Base-by-base conservation (phyloP, 495 filamentous ascomycete species). In the Penicillium lividum region DNA sequence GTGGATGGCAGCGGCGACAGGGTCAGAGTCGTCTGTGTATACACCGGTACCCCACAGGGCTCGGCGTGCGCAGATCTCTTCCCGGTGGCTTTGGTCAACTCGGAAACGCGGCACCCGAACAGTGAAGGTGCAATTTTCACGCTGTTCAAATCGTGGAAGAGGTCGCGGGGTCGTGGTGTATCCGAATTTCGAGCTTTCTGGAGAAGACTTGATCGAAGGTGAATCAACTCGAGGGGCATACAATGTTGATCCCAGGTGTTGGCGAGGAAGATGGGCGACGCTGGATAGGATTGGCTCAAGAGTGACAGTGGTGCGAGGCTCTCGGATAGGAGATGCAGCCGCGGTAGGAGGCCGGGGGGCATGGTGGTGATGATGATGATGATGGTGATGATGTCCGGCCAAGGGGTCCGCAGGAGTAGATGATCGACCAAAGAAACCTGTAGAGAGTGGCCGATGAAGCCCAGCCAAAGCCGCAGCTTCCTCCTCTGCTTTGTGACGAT, bases 1-100 rank as follows among this genome's bases (percentile, higher is more conserved):
- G 71, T 98, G 94, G 56, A 98, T 94, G 55, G 93, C 92, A 4
- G 92, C 93, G 0, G 93, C 95, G 49, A 98, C 81, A 5, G 92
- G 84, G 68, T 98, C 95, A 0, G 92, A 96, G 74, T 98, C 95
- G 63, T 98, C 95, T 0, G 92, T 96, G 70, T 98, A 98, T 6
- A 98, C 80, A 18, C 92, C 91, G 0, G 91, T 93, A 9, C 94
- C 94, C 93, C 93, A 98, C 3, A 98, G 71, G 3, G 89, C 87
- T 44, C 89, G 83, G 13, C 87, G 81, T 7, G 81, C 73, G 22
- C 90, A 93, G 61, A 98, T 91, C 63, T 94, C 91, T 68, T 92
- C 88, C 7, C 92, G 84, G 34, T 86, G 82, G 6, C 75, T 71
- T 1, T 82, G 68, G 15, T 79, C 82, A 28, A 99, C 81, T 64